Percentiles rank a stretch among this genome's conserved stretches.
Evolutionary conservation across 1,284 basidiomycete genomes (phyloP).

Genomic region (Cryptococcus maquisensis): DNA sequence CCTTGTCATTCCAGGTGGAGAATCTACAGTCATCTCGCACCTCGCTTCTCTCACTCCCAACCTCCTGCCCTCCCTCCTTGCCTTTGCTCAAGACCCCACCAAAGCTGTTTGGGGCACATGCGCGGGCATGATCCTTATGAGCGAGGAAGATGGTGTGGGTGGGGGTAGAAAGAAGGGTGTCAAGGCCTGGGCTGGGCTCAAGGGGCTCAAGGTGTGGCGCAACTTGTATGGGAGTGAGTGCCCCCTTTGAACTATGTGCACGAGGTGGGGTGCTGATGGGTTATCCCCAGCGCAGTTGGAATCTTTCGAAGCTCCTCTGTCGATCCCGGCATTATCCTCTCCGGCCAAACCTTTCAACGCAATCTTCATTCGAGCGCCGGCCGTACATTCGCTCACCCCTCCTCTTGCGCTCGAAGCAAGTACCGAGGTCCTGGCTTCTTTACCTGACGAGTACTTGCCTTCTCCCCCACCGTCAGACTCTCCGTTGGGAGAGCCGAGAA

Average conservation of each 20-base stretch:
- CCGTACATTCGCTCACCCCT: slow-evolving; percentile 26
- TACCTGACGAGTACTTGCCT: slow-evolving; percentile 61
- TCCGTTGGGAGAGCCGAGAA: slow-evolving; percentile 34
- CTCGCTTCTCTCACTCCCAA: slow-evolving; percentile 74
- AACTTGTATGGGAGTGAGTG: slow-evolving; percentile 81
- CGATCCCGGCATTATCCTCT: slow-evolving; percentile 62
- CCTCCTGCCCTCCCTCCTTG: slow-evolving; percentile 71
- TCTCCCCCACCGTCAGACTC: slow-evolving; percentile 38
- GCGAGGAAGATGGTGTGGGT: slow-evolving; percentile 59
- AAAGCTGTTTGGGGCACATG: slow-evolving; percentile 95
- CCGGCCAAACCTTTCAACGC: slow-evolving; percentile 68
- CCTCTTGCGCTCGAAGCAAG: background rate
- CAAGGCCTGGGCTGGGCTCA: slow-evolving; percentile 74
- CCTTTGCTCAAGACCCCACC: slow-evolving; percentile 57
- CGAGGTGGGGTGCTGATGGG: background rate
- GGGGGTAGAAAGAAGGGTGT: slow-evolving; percentile 63
- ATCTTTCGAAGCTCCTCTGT: slow-evolving; percentile 78
- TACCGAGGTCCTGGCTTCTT: slow-evolving; percentile 61
- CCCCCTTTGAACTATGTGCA: background rate
- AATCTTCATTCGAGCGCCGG: slow-evolving; percentile 91
- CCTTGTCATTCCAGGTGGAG: slow-evolving; percentile 85
- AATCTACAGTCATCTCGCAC: slow-evolving; percentile 85
- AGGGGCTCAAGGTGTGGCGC: slow-evolving; percentile 69
- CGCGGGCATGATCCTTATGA: slow-evolving; percentile 89
- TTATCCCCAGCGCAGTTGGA: slow-evolving; percentile 55